Percentiles rank a stretch among this genome's conserved stretches.
Conservation (phyloP, 257 asterid species). For the Plantago ovata region DNA sequence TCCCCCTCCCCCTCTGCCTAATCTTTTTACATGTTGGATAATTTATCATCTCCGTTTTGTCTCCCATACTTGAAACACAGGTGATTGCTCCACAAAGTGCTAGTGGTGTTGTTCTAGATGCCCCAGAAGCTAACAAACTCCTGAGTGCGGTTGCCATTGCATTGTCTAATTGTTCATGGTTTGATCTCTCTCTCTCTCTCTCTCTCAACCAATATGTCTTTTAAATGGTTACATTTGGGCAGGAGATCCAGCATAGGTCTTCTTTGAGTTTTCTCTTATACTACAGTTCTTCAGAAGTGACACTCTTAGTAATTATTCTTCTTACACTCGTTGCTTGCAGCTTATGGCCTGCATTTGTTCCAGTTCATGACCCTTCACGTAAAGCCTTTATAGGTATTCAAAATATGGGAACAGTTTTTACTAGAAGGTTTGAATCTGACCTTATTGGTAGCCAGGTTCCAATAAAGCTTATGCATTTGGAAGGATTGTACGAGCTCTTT, state of each 20-base stretch:
- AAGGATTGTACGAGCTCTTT: constrained; percentile 93
- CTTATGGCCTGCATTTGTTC: constrained; percentile 98
- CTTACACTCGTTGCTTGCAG: constrained; percentile 46
- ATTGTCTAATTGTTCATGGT: constrained; percentile 86
- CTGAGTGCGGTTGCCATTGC: constrained; percentile 96
- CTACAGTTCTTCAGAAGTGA: neutral
- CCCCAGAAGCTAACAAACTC: constrained; percentile 95
- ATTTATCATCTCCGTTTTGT: constrained; percentile 6
- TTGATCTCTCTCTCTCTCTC: constrained; percentile 28
- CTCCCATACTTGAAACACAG: constrained; percentile 32
- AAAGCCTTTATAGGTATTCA: constrained; percentile 94
- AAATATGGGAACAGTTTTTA: constrained; percentile 91
- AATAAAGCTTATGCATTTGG: constrained; percentile 92
- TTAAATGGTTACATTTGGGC: no score
- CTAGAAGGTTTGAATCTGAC: constrained; percentile 96
- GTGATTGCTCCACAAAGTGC: constrained; percentile 95
- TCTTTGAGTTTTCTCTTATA: constrained; percentile 13
- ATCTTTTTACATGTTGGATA: neutral
- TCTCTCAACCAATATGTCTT: no score
- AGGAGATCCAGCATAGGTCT: no score
- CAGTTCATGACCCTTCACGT: constrained; percentile 97
- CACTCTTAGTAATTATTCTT: constrained; percentile 12
- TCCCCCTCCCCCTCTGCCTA: neutral
- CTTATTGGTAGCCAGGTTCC: constrained; percentile 94
- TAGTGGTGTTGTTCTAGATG: constrained; percentile 85